These are phyloP conservation scores for Ustilago loliicola DNA, from an alignment of 1,284 basidiomycete species.

Conservation along the genomic window DNA sequence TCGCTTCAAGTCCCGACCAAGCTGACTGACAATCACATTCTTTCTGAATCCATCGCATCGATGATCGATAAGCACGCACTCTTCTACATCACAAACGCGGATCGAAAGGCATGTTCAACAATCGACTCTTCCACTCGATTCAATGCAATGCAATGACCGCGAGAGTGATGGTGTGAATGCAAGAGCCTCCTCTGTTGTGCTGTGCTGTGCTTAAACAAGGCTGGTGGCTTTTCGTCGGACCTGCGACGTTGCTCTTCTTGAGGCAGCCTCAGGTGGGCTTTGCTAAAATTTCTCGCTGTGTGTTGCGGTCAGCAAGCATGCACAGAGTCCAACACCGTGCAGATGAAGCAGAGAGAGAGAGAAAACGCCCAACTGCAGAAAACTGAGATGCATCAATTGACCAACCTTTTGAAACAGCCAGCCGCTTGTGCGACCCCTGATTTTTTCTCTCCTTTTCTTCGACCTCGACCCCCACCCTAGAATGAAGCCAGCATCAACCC, in stretches of 20 bases:
- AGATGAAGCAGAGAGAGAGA: background rate
- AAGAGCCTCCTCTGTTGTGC: too few relatives aligned
- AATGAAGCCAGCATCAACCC: background rate
- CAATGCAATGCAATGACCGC: too few relatives aligned
- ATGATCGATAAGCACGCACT: background rate
- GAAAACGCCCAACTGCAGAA: conserved; percentile 8
- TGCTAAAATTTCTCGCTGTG: conserved; percentile 12
- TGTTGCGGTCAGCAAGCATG: conserved; percentile 32
- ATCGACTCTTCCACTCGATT: too few relatives aligned
- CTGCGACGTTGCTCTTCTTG: conserved; percentile 1
- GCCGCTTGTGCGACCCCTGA: background rate
- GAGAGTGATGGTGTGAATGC: too few relatives aligned
- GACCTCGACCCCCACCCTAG: background rate
- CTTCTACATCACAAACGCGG: background rate
- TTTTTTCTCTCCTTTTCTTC: conserved; percentile 20
- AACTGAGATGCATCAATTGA: conserved; percentile 5
- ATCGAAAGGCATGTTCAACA: too few relatives aligned
- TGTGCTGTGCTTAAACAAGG: too few relatives aligned
- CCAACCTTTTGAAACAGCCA: too few relatives aligned
- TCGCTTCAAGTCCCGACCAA: background rate
- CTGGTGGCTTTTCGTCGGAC: background rate
- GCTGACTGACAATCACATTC: conserved; percentile 10
- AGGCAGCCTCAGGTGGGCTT: background rate
- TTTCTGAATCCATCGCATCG: conserved; percentile 2
- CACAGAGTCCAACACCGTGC: background rate